Percentiles rank a stretch among this genome's conserved stretches.
Conservation (phyloP, 2,329 filamentous ascomycete genomes). For the Proliferodiscus dingleyae region DNA sequence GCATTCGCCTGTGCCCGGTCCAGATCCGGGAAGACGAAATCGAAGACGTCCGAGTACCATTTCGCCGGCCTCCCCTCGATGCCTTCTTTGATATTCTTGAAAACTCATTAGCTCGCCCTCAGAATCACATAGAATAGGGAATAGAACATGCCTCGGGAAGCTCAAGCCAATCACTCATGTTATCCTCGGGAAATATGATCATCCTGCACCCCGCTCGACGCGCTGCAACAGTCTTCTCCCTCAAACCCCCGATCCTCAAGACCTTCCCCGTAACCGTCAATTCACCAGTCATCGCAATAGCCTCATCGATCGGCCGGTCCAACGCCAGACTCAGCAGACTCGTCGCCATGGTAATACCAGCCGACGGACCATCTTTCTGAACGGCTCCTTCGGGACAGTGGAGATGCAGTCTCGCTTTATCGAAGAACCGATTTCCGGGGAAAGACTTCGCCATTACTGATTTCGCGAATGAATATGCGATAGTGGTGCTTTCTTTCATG, state of each 20-base stretch:
- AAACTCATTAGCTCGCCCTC: constrained; percentile 16
- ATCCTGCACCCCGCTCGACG: constrained; percentile 86
- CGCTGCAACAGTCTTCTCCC: constrained; percentile 97
- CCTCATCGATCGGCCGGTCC: constrained; percentile 71
- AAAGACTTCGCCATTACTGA: constrained; percentile 79
- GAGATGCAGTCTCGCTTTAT: constrained; percentile 89
- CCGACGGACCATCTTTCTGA: constrained; percentile 87
- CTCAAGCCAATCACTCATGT: constrained; percentile 95
- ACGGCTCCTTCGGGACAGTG: constrained; percentile 97
- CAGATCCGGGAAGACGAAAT: constrained; percentile 79
- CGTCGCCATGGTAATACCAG: constrained; percentile 98
- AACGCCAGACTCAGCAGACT: constrained; percentile 81
- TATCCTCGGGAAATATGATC: constrained; percentile 92
- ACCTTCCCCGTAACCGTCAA: constrained; percentile 96
- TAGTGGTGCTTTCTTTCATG: constrained; percentile 95
- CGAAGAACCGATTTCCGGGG: constrained; percentile 90
- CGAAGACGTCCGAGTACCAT: constrained; percentile 94
- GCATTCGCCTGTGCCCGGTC: constrained; percentile 69
- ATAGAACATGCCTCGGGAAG: constrained; percentile 75
- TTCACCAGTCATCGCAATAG: constrained; percentile 96
- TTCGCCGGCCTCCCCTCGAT: constrained; percentile 85
- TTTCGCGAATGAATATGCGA: constrained; percentile 96
- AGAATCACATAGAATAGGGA: constrained; percentile 3
- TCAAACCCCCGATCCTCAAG: constrained; percentile 82
- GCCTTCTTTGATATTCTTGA: constrained; percentile 93